Conservation (phyloP, 1,284 basidiomycete genomes). For the Austroboletus rostrupii region DNA sequence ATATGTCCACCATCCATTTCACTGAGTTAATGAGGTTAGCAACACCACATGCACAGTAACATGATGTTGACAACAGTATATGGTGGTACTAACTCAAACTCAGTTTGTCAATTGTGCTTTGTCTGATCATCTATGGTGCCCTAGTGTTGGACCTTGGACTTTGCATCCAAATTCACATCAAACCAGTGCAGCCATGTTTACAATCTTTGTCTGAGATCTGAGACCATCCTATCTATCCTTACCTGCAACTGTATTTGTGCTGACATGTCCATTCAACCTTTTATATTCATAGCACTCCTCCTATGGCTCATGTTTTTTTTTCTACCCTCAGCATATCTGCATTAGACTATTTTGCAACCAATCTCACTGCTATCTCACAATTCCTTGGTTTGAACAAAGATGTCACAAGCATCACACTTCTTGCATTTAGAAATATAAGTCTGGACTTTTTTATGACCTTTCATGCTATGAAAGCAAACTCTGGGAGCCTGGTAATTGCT, state of each 20-base stretch:
- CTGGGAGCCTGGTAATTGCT: constrained; percentile 88
- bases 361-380: constrained; percentile 81
- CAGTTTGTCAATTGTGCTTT: neutral
- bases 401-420: constrained; percentile 88
- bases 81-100: no score
- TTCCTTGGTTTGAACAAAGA: constrained; percentile 84
- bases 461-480: constrained; percentile 82
- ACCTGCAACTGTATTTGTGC: constrained; percentile 70
- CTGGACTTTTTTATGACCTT: constrained; percentile 95
- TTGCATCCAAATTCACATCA: constrained; percentile 38
- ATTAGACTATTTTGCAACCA: constrained; percentile 94
- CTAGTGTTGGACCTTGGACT: constrained; percentile 59
- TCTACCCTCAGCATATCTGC: constrained; percentile 89
- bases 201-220: constrained; percentile 48
- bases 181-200: constrained; percentile 64
- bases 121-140: neutral
- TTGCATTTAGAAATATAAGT: constrained; percentile 92
- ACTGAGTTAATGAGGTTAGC: no score
- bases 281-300: constrained; percentile 59
- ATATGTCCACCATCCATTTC: no score
- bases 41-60: no score
- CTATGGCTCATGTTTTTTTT: constrained; percentile 82
- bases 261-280: constrained; percentile 45
- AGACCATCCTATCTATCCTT: constrained; percentile 68
- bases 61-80: no score